Conservation (phyloP, 2,329 filamentous ascomycete species). For the Monilinia fructigena region DNA sequence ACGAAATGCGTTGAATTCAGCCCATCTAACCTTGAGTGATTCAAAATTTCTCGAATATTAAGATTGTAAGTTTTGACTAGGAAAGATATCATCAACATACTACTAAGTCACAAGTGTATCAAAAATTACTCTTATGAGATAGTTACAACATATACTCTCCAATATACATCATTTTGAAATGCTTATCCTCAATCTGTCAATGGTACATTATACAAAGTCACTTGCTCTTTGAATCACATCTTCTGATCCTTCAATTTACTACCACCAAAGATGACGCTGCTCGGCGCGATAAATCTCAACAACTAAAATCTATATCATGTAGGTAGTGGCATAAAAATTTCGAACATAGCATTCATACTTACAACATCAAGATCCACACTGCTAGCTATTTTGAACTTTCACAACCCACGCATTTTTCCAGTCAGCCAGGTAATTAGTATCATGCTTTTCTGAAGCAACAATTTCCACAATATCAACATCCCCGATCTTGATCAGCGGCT, state of each 20-base stretch:
- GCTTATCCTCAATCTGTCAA: too few relatives aligned
- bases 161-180: not conserved
- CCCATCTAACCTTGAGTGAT: too few relatives aligned
- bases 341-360: not conserved
- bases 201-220: not conserved
- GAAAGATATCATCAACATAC: too few relatives aligned
- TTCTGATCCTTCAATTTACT: not conserved
- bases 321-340: not conserved
- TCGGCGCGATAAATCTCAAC: not conserved
- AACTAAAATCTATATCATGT: not conserved
- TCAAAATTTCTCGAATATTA: too few relatives aligned
- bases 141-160: too few relatives aligned
- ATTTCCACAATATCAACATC: not conserved
- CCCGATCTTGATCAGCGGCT: not conserved
- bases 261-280: not conserved
- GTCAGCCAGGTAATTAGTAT: not conserved
- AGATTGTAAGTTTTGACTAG: too few relatives aligned
- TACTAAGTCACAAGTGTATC: too few relatives aligned
- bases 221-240: not conserved
- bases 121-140: too few relatives aligned
- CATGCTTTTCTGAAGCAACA: not conserved
- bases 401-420: not conserved
- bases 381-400: not conserved
- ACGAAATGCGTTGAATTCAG: too few relatives aligned
- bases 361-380: not conserved